Conservation (phyloP, 345 rosid genomes). For the Gossypium australe region DNA sequence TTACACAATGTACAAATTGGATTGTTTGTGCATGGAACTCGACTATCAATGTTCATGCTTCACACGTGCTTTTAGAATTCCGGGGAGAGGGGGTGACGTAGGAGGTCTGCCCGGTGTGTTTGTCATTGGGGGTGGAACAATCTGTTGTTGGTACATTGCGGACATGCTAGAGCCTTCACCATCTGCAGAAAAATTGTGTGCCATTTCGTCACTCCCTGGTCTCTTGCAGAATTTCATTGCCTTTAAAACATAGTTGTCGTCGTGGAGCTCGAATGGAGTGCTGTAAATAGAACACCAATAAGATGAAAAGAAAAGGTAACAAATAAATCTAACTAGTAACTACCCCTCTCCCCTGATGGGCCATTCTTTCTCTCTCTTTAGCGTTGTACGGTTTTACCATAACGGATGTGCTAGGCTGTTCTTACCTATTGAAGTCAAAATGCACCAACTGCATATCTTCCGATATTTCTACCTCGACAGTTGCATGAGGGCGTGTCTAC, state of each 20-base stretch:
- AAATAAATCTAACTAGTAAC: neutral
- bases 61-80: conserved; percentile 56
- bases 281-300: conserved; percentile 33
- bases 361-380: neutral
- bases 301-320: neutral
- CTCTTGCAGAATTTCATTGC: conserved; percentile 79
- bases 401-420: neutral
- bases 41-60: conserved; percentile 63
- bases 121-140: conserved; percentile 32
- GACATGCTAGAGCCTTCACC: conserved; percentile 58
- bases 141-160: conserved; percentile 38
- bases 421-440: conserved; percentile 92
- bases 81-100: conserved; percentile 56
- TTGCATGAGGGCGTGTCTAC: conserved; percentile 97
- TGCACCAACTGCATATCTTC: conserved; percentile 99
- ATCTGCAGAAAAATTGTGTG: conserved; percentile 27
- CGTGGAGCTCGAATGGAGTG: conserved; percentile 99
- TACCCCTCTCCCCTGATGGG: neutral
- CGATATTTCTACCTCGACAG: conserved; percentile 98
- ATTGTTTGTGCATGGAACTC: conserved; percentile 17
- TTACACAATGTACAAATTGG: conserved; percentile 62
- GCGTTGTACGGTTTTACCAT: conserved; percentile 1
- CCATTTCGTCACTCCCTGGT: conserved; percentile 41
- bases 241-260: conserved; percentile 92
- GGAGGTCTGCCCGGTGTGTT: conserved; percentile 47